Evolutionary conservation across 192 early-diverging fungal genomes (phyloP), one percentile per base, ranked within the genome.

Genomic region (Coemansia aciculifera): DNA sequence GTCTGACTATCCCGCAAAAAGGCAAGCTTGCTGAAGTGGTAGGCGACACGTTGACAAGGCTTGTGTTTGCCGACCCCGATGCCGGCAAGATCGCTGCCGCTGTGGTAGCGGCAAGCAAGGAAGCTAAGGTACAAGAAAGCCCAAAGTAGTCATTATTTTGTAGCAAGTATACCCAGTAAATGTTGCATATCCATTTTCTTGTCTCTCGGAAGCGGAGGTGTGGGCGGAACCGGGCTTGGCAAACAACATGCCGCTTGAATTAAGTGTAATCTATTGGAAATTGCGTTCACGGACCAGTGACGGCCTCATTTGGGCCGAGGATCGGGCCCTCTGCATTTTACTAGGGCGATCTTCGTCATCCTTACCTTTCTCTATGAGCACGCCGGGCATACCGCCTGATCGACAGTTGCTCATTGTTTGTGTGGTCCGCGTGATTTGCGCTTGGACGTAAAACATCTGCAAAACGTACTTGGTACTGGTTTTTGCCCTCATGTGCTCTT

Each of bases 21-120:
- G n/a, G 24, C 51, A 69, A 23, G 40, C 67, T 83, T n/a, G 68
- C 75, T 0, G 65, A 74, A 11, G 68, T 74, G 19, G 75, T 83
- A 1, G 80, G 80, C 5, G 68, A 68, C 3, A 66, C 80, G 17
- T 46, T 83, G 42, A 72, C 75, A 1, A 73, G 67, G n/a, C 23
- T 70, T 43, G 80, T 83, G 38, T 72, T 78, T 67, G 66, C 69
- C 0, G 80, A 77, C 0, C 27, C 63, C 27, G 67, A 83, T 19
- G 80, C 63, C 31, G 69, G 66, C 3, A 48, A 60, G 23, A 72
- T 83, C 44, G 56, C 72, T 38, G 72, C 75, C 36, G 74, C 71
- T 1, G 71, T 83, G 15, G 66, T 77, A 3, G 75, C 72, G 5
- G 66, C 59, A 3, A 40, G 36, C n/a, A 63, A 64, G 52, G 67